Conservation (phyloP, 768 basidiomycete species). For the Leccinum longicurvipes region DNA sequence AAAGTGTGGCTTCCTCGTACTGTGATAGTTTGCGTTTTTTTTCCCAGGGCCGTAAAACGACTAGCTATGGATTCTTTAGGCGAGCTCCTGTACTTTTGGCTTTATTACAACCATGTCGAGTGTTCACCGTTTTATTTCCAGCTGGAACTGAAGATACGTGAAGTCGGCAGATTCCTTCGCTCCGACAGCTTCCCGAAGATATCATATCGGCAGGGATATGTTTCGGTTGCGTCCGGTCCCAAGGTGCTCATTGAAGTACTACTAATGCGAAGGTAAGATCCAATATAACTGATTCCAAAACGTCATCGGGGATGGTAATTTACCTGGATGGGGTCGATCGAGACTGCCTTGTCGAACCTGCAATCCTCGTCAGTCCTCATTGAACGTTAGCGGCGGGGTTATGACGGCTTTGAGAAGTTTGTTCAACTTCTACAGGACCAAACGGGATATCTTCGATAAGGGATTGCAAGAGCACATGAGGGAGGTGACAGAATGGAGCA, state of each 20-base stretch:
- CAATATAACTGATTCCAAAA: not conserved
- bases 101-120: not conserved
- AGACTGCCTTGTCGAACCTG: slow-evolving; percentile 60
- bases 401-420: slow-evolving; percentile 66
- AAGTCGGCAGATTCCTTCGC: slow-evolving; percentile 71
- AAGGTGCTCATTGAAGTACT: slow-evolving; percentile 49
- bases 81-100: slow-evolving; percentile 41
- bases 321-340: not conserved
- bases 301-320: not conserved
- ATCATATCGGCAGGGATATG: slow-evolving; percentile 60
- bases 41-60: not conserved
- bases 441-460: slow-evolving; percentile 68
- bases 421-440: slow-evolving; percentile 56
- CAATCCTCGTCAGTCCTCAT: slow-evolving; percentile 57
- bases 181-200: slow-evolving; percentile 87
- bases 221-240: slow-evolving; percentile 74
- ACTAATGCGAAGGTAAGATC: slow-evolving; percentile 61
- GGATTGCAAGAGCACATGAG: slow-evolving; percentile 66
- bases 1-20: slow-evolving; percentile 68
- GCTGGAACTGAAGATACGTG: slow-evolving; percentile 59
- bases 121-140: slow-evolving; percentile 68
- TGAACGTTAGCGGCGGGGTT: slow-evolving; percentile 53
- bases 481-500: slow-evolving; percentile 65
- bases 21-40: slow-evolving; percentile 55
- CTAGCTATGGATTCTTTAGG: slow-evolving; percentile 35